Evolutionary conservation across 805 yeast genomes (phyloP).

Genomic region (Zygotorulaspora chibaensis): DNA sequence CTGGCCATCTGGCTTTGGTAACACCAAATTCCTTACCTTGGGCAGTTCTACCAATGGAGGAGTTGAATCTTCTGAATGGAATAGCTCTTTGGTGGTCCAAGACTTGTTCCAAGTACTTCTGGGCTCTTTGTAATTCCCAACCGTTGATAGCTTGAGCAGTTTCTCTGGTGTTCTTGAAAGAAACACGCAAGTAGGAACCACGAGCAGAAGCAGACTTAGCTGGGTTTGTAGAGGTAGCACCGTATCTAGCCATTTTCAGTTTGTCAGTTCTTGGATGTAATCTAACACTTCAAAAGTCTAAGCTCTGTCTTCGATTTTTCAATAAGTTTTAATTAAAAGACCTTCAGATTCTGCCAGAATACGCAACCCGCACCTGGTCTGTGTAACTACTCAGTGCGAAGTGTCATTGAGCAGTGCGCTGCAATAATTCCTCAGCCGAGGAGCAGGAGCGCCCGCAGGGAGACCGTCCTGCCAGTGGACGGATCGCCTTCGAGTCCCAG

Average conservation of each 20-base stretch:
- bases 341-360: neutral
- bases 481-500: neutral
- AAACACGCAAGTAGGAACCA: slow-evolving; percentile 98
- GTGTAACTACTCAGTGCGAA: neutral
- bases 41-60: slow-evolving; percentile 97
- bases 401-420: no score
- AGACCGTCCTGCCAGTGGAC: neutral
- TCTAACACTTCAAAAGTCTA: neutral
- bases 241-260: slow-evolving; percentile 93
- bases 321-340: neutral
- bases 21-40: slow-evolving; percentile 99
- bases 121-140: slow-evolving; percentile 96
- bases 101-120: slow-evolving; percentile 92
- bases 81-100: slow-evolving; percentile 98
- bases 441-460: neutral
- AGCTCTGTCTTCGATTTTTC: neutral
- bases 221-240: slow-evolving; percentile 98
- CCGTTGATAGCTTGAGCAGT: slow-evolving; percentile 98
- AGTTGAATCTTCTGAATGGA: slow-evolving; percentile 98
- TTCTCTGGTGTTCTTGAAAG: slow-evolving; percentile 99
- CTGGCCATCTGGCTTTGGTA: slow-evolving; percentile 99
- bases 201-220: slow-evolving; percentile 99
- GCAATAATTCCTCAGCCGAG: neutral
- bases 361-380: neutral
- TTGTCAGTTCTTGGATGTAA: slow-evolving; percentile 16